These are phyloP conservation scores for Fraxinus sp. DNA, from an alignment of 305 asterid genomes.

Conservation along the genomic window DNA sequence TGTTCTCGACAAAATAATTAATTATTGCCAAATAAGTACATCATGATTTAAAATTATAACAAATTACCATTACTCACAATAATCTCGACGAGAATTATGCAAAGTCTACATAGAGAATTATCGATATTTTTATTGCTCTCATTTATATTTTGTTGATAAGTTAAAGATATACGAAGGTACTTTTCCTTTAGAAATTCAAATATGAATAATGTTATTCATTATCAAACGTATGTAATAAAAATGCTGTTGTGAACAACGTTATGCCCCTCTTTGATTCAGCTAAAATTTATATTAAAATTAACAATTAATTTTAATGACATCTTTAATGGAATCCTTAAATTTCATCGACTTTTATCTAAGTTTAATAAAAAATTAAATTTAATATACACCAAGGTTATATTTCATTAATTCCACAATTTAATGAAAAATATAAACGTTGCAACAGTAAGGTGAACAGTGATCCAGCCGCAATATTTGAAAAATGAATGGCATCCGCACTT, in stretches of 20 bases:
- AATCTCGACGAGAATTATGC: not conserved
- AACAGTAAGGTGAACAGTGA: too few relatives aligned
- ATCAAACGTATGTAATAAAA: not conserved
- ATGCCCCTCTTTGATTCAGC: not conserved
- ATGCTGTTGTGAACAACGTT: too few relatives aligned
- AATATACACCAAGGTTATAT: not conserved
- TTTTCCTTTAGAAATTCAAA: not conserved
- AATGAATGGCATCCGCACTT: too few relatives aligned
- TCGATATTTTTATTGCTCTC: not conserved
- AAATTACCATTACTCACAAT: not conserved
- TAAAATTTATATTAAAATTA: too few relatives aligned
- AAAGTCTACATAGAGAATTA: not conserved
- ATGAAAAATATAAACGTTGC: too few relatives aligned
- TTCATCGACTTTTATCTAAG: not conserved
- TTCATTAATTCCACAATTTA: too few relatives aligned
- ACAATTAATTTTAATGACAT: too few relatives aligned
- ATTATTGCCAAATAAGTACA: not conserved
- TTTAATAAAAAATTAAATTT: too few relatives aligned
- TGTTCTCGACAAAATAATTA: not conserved
- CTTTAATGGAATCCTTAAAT: too few relatives aligned
- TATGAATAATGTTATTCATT: not conserved
- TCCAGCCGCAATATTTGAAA: too few relatives aligned
- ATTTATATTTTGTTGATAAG: not conserved
- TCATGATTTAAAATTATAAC: not conserved
- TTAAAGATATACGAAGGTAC: not conserved